phyloP scores from a whole-genome alignment of 208 protist species.

The Naegleria lovaniensis region DNA sequence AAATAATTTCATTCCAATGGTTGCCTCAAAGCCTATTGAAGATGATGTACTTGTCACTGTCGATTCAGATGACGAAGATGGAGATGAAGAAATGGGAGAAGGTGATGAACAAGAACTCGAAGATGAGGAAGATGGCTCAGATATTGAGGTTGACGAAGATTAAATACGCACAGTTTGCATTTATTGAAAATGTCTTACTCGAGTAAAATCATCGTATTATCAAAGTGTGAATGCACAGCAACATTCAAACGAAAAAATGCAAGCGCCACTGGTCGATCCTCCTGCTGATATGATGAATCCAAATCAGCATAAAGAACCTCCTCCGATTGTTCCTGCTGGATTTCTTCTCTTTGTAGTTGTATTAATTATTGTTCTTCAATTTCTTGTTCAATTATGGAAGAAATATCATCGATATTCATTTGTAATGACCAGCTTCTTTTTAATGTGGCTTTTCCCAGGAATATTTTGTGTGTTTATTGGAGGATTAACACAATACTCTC shows the following conservation, averaged over 20 bases:
- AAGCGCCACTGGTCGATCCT: background rate
- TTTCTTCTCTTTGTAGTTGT: conserved; percentile 17
- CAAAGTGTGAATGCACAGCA: too few relatives aligned
- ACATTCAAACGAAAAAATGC: background rate
- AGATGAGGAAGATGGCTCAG: background rate
- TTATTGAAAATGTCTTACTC: too few relatives aligned
- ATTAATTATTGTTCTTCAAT: background rate
- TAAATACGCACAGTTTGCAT: too few relatives aligned
- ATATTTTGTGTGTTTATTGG: background rate
- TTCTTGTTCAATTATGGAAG: conserved; percentile 17
- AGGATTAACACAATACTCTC: background rate
- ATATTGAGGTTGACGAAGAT: background rate
- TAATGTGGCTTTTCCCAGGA: conserved; percentile 19
- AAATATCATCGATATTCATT: conserved; percentile 20
- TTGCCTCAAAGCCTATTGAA: background rate
- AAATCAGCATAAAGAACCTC: background rate
- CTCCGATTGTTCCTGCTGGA: background rate
- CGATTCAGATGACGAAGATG: background rate
- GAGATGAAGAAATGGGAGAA: background rate
- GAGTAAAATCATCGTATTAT: too few relatives aligned
- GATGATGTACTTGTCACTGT: background rate
- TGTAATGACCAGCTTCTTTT: background rate
- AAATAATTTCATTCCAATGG: conserved; percentile 1
- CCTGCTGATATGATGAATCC: background rate
- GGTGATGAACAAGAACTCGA: background rate